Evolutionary conservation across 257 asterid genomes (phyloP).

Genomic region (Solanum etuberosum): DNA sequence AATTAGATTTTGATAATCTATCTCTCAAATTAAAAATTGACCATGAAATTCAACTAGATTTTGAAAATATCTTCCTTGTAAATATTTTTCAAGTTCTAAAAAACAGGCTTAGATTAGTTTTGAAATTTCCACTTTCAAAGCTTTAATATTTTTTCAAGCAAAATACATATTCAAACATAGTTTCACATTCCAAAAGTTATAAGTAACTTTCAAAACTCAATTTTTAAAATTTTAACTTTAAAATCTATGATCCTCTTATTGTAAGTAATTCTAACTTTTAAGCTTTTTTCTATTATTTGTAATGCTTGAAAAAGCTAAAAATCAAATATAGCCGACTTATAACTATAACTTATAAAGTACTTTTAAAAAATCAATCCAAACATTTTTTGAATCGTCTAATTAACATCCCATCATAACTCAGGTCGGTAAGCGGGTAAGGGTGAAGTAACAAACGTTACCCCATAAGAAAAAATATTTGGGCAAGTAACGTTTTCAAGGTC

Average conservation of each 20-base stretch:
- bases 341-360: too few relatives aligned
- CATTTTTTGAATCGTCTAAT: rapidly evolving
- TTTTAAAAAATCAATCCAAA: too few relatives aligned
- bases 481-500: not conserved
- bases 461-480: not conserved
- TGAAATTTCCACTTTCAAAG: not conserved
- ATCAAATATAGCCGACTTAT: too few relatives aligned
- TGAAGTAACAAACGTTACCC: not conserved
- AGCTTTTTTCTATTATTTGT: too few relatives aligned
- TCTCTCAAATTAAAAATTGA: not conserved
- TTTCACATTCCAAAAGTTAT: not conserved
- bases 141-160: too few relatives aligned
- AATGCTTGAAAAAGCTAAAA: too few relatives aligned
- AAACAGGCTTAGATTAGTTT: not conserved
- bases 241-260: too few relatives aligned
- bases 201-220: too few relatives aligned
- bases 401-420: too few relatives aligned
- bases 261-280: too few relatives aligned
- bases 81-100: not conserved
- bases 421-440: rapidly evolving
- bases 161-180: too few relatives aligned
- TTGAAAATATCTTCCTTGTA: not conserved
- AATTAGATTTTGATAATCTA: too few relatives aligned
- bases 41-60: not conserved
- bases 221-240: not conserved